Percentiles rank a stretch among this genome's conserved stretches.
Evolutionary conservation across 192 early-diverging fungal genomes (phyloP).

Genomic region (Coemansia sp.): DNA sequence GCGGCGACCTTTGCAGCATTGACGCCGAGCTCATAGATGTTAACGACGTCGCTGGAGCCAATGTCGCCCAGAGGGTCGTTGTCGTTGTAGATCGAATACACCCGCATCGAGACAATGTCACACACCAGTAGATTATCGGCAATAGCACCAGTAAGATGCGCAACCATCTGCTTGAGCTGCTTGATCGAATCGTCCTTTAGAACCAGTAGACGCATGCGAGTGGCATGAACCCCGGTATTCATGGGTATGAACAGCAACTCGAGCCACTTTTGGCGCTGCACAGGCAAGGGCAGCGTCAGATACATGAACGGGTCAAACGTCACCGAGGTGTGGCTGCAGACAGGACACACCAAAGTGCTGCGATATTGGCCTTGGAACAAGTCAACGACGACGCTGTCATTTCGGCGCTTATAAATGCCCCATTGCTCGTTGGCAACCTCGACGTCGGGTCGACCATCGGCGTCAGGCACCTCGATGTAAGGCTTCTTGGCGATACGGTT

Average conservation of each 20-base stretch:
- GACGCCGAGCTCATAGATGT: conserved; percentile 40
- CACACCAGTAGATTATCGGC: conserved; percentile 23
- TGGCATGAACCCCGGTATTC: conserved; percentile 32
- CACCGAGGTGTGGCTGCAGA: conserved; percentile 60
- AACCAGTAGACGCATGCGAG: conserved; percentile 56
- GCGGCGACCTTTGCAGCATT: conserved; percentile 17
- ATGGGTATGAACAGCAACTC: conserved; percentile 52
- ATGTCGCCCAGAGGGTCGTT: conserved; percentile 30
- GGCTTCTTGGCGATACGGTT: conserved; percentile 79
- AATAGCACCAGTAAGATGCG: conserved; percentile 35
- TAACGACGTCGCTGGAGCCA: conserved; percentile 19
- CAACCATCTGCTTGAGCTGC: conserved; percentile 61
- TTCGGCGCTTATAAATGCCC: conserved; percentile 71
- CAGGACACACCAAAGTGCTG: conserved; percentile 58
- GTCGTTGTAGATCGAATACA: conserved; percentile 35
- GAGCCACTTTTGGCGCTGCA: conserved; percentile 60
- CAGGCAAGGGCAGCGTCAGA: conserved; percentile 73
- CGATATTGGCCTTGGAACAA: conserved; percentile 74
- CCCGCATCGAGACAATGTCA: conserved; percentile 20
- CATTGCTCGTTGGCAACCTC: conserved; percentile 71
- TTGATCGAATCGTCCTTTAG: conserved; percentile 64
- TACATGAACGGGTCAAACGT: conserved; percentile 86
- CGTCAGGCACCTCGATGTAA: conserved; percentile 78
- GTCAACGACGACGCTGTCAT: conserved; percentile 78
- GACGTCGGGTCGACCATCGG: conserved; percentile 60